Evolutionary conservation across 805 yeast genomes (phyloP), one percentile per base, ranked within the genome.

Genomic region (Kazachstania africana): DNA sequence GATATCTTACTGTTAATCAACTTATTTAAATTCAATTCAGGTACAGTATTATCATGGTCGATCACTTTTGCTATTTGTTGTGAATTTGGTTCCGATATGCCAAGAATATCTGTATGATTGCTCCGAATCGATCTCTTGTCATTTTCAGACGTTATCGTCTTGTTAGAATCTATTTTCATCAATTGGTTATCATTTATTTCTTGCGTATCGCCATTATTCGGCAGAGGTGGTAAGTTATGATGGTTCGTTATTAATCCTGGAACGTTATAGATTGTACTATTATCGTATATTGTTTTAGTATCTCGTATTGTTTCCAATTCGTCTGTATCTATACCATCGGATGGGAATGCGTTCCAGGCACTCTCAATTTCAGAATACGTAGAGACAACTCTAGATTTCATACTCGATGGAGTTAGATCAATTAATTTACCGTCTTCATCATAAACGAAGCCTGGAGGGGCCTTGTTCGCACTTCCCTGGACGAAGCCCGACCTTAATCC

Each of bases 1-100:
- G 47, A 24, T 3, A 24, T 32, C 8, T 47, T 51, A 12, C 47
- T 35, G 16, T 32, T 37, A 4, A 55, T 33, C 65, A 73, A 10
- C 56, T 65, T 37, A 55, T 57, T 38, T 63, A 62, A 26, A 57
- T 62, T 34, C 37, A 49, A 21, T 60, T 62, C 37, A 68, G 65
- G 45, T 55, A 65, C 24, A 47, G 22, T 6, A 23, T 60, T 22
- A 54, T 44, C 16, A 55, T 44, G 53, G 58, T 55, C 27, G 62
- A 65, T 34, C 48, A 53, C 32, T 59, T 63, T 46, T 21, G 40
- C 42, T 20, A 42, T 29, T 17, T 42, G 40, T 29, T 37, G 34
- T 26, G 42, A 26, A 37, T 45, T 37, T 10, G 44, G 50, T 24
- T 32, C 38, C 16, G 40, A 38, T n/a, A 42, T 29, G 24, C 38